Percentiles rank a stretch among this genome's conserved stretches.
phyloP scores from a whole-genome alignment of 768 basidiomycete genomes.

The Megacollybia marginata region DNA sequence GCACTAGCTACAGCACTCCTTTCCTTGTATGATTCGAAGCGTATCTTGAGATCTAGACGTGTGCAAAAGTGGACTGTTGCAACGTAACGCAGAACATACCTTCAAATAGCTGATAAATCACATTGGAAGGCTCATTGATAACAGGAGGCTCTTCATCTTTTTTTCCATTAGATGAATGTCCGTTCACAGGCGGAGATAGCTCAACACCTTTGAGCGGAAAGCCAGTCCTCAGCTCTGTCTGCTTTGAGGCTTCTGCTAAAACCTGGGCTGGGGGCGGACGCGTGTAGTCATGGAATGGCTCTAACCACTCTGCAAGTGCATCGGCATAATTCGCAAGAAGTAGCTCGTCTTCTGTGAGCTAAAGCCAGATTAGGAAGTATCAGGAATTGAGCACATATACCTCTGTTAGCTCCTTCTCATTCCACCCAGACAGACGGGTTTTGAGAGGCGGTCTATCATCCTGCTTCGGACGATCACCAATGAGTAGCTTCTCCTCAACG shows the following conservation, averaged over 20 bases:
- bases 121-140: constrained; percentile 53
- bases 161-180: constrained; percentile 42
- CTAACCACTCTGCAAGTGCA: constrained; percentile 67
- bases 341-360: constrained; percentile 65
- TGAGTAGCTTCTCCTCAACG: constrained; percentile 74
- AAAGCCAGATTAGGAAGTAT: constrained; percentile 2
- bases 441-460: constrained; percentile 43
- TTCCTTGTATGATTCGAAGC: constrained; percentile 38
- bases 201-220: constrained; percentile 61
- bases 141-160: constrained; percentile 68
- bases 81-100: constrained; percentile 28
- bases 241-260: constrained; percentile 68
- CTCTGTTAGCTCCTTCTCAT: constrained; percentile 47
- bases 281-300: constrained; percentile 65
- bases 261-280: constrained; percentile 67
- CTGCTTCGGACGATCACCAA: constrained; percentile 73
- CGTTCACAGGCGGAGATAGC: constrained; percentile 31
- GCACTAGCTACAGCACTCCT: constrained; percentile 41
- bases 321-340: constrained; percentile 51
- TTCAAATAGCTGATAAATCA: constrained; percentile 55
- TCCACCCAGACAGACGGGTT: constrained; percentile 48
- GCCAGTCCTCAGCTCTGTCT: constrained; percentile 63
- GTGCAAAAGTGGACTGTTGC: too few relatives aligned
- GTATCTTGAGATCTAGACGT: constrained; percentile 18
- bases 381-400: constrained; percentile 21